phyloP scores from a whole-genome alignment of 345 rosid species.

The Lumnitzera racemosa region DNA sequence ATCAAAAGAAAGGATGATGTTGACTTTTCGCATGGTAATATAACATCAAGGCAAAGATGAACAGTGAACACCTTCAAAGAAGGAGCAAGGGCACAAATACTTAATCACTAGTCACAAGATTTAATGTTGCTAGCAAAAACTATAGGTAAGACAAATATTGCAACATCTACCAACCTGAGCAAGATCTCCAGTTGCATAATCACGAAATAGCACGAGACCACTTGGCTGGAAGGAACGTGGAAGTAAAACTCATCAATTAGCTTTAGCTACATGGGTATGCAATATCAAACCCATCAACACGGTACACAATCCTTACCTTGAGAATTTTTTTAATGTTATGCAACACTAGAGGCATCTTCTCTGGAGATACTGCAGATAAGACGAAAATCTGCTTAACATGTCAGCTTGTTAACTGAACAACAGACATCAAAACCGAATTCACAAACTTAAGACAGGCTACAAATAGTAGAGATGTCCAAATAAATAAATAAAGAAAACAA shows the following conservation, averaged over 20 bases:
- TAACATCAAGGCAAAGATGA: too few relatives aligned
- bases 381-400: slow-evolving; percentile 83
- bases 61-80: too few relatives aligned
- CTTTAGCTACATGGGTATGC: neutral
- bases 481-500: neutral
- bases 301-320: slow-evolving; percentile 38
- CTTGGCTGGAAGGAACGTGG: slow-evolving; percentile 54
- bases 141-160: neutral
- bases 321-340: slow-evolving; percentile 66
- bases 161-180: slow-evolving; percentile 55
- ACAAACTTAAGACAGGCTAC: slow-evolving; percentile 1
- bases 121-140: too few relatives aligned
- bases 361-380: slow-evolving; percentile 91
- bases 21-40: too few relatives aligned
- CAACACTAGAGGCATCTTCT: slow-evolving; percentile 76
- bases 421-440: slow-evolving; percentile 7
- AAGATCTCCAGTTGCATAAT: slow-evolving; percentile 85
- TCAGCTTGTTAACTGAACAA: slow-evolving; percentile 28
- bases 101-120: too few relatives aligned
- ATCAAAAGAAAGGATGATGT: neutral
- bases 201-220: slow-evolving; percentile 75
- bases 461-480: neutral
- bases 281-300: neutral
- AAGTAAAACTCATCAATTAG: slow-evolving; percentile 8
- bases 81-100: too few relatives aligned